Base-by-base conservation (phyloP, 352 stramenopile species). In the Phytophthora sansomeana region DNA sequence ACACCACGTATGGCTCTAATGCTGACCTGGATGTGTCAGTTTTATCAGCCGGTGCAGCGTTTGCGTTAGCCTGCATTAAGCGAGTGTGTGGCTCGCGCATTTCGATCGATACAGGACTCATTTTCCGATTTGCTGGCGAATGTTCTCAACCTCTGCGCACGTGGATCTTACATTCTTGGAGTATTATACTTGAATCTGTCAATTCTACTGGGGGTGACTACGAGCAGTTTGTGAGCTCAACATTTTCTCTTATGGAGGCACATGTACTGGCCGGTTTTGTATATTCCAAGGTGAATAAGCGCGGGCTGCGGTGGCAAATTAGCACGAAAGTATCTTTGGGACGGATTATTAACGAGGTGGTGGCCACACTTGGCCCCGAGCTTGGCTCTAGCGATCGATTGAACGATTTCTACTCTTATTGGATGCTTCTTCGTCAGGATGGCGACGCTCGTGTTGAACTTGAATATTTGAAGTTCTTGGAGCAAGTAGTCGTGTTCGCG, bases 111-210 rank as follows among this genome's bases (percentile, higher is more conserved):
- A 90, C 85, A 3, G 74, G 73, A 6, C 66, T 96, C 14, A 88
- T 96, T 57, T 91, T 92, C 36, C 72, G 79, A 0, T 85, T 93
- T 68, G 80, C 81, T 1, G 68, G 76, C 3, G 86, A 95, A 30
- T 81, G 83, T 26, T 77, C 73, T 7, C 87, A 96, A 53, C 88
- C 88, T 21, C 35, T 95, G n/a, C 85, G 88, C 10, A 91, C 85
- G 11, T 96, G 86, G 88, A 89, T 92, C 46, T 59, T 96, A 44
- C 82, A 95, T 66, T 80, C 86, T 16, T 96, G 88, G 88, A 87
- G 85, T 54, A 86, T 95, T 41, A 81, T 96, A 30, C 74, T 96
- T 28, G 85, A 95, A 62, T 93, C 83, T 2, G 82, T 92, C 11
- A 88, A 78, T 46, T 77, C 84, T 3, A 87, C 81, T 13, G 86